phyloP scores from a whole-genome alignment of 129 eudicot species.

The Apium graveolens region DNA sequence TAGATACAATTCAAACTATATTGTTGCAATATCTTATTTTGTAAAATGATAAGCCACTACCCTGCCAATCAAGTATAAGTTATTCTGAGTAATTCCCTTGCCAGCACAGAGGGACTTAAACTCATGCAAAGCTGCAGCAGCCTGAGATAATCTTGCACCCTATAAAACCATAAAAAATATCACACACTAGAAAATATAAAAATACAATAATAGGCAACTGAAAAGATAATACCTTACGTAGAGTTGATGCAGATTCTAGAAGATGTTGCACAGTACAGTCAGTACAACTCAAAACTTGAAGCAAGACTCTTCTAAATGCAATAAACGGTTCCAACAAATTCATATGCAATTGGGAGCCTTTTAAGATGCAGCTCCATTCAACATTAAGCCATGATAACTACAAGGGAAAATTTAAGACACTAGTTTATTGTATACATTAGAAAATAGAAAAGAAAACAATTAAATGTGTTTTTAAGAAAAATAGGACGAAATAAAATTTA shows the following conservation, averaged over 20 bases:
- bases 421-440: not conserved
- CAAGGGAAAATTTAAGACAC: slow-evolving; percentile 12
- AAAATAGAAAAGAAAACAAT: not conserved
- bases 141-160: slow-evolving; percentile 86
- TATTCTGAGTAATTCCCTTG: slow-evolving; percentile 49
- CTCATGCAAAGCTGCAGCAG: slow-evolving; percentile 92
- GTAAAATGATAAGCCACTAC: slow-evolving; percentile 29
- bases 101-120: slow-evolving; percentile 60
- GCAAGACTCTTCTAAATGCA: slow-evolving; percentile 85
- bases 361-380: slow-evolving; percentile 65
- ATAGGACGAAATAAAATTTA: not conserved
- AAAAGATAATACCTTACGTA: slow-evolving; percentile 65
- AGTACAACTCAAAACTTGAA: slow-evolving; percentile 61
- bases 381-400: slow-evolving; percentile 66
- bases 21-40: not conserved
- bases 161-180: slow-evolving; percentile 19
- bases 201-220: not conserved
- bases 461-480: not conserved
- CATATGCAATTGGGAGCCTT: slow-evolving; percentile 81
- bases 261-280: slow-evolving; percentile 71
- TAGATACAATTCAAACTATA: not conserved
- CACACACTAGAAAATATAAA: not conserved
- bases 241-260: slow-evolving; percentile 75
- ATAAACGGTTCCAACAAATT: slow-evolving; percentile 86
- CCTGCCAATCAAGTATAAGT: slow-evolving; percentile 88